A percentile compares a stretch with the other conserved stretches of the same genome.
phyloP scores from a whole-genome alignment of 2,329 filamentous ascomycete species.

The Beauveria sp. region DNA sequence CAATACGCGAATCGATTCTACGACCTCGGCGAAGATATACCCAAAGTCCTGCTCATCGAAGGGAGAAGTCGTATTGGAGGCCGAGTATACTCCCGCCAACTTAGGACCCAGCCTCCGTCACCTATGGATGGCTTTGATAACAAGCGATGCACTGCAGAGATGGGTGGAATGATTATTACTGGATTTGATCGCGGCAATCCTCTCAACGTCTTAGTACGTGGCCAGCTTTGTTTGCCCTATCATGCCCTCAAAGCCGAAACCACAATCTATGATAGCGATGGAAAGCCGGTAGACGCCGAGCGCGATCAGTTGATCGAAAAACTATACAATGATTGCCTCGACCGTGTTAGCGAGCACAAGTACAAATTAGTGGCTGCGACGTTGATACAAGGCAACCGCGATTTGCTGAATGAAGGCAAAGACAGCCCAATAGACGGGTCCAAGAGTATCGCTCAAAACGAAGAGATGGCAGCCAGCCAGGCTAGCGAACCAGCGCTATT shows the following conservation, averaged over 20 bases:
- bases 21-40: conserved; percentile 58
- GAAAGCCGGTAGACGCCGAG: conserved; percentile 66
- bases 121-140: conserved; percentile 45
- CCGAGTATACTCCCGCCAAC: conserved; percentile 77
- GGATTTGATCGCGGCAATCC: conserved; percentile 95
- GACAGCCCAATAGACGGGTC: conserved; percentile 65
- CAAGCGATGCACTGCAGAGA: conserved; percentile 74
- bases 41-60: conserved; percentile 74
- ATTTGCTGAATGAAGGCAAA: conserved; percentile 72
- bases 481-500: conserved; percentile 45
- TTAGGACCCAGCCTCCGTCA: conserved; percentile 50
- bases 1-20: conserved; percentile 67
- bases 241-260: conserved; percentile 73
- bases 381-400: conserved; percentile 73
- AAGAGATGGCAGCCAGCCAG: conserved; percentile 60
- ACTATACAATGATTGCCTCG: conserved; percentile 89
- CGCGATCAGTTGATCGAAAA: conserved; percentile 81
- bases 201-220: conserved; percentile 81
- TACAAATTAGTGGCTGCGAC: conserved; percentile 64
- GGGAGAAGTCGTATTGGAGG: conserved; percentile 82
- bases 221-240: conserved; percentile 80
- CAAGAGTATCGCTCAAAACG: conserved; percentile 62
- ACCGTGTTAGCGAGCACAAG: conserved; percentile 85
- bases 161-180: conserved; percentile 97
- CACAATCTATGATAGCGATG: conserved; percentile 81